Conservation (phyloP, 1,284 basidiomycete genomes). For the Lentinula novae-zelandiae region DNA sequence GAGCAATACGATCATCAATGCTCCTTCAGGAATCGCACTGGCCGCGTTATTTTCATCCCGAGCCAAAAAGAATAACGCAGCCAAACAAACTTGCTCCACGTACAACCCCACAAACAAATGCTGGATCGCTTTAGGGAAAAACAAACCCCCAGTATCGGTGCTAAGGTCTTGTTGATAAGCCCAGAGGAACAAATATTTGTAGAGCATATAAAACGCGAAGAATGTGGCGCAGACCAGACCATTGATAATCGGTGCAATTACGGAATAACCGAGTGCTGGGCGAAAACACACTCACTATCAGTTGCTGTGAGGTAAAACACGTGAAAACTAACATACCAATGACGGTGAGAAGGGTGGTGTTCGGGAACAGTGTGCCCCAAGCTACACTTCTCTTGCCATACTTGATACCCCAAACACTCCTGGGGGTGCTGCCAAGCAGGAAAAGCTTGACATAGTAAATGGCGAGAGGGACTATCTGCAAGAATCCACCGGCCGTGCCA, state of each 20-base stretch:
- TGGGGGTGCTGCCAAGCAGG: constrained; percentile 88
- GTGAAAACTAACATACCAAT: constrained; percentile 55
- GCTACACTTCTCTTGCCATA: constrained; percentile 61
- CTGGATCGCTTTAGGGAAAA: constrained; percentile 93
- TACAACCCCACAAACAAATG: constrained; percentile 95
- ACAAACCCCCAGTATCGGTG: constrained; percentile 88
- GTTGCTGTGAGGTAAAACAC: too few species aligned
- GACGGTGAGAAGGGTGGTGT: constrained; percentile 69
- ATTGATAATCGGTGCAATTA: constrained; percentile 94
- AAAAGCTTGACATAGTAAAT: constrained; percentile 86
- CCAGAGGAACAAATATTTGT: constrained; percentile 89
- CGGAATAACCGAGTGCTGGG: constrained; percentile 72
- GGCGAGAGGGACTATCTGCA: constrained; percentile 73
- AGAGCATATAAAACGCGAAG: constrained; percentile 80
- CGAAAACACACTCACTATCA: neutral
- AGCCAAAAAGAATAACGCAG: constrained; percentile 86
- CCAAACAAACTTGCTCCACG: constrained; percentile 78
- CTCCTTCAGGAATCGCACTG: constrained; percentile 69
- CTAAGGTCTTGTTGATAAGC: constrained; percentile 70
- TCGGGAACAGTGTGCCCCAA: constrained; percentile 89
- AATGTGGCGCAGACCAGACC: constrained; percentile 85
- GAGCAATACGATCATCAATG: constrained; percentile 82
- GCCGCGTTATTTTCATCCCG: constrained; percentile 47
- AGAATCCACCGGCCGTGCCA: constrained; percentile 74
- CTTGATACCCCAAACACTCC: constrained; percentile 78